phyloP scores from a whole-genome alignment of 305 asterid species.

The Petunia hybrid region DNA sequence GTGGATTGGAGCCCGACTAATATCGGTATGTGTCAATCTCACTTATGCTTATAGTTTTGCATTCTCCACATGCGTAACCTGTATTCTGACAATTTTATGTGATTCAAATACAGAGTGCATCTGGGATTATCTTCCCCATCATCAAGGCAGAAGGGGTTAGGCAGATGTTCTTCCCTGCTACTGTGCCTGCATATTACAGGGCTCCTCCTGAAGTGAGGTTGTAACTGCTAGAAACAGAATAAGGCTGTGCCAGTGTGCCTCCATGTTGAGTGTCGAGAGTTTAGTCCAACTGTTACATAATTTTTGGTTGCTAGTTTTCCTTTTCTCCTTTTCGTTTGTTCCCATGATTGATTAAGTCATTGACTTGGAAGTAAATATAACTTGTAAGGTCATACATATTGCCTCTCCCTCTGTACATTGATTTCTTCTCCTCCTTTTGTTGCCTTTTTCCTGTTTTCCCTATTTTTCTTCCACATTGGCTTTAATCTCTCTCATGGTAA shows the following conservation, averaged over 20 bases:
- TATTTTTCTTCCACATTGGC: neutral
- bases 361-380: slow-evolving; percentile 16
- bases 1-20: slow-evolving; percentile 81
- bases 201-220: slow-evolving; percentile 63
- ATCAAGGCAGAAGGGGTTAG: slow-evolving; percentile 93
- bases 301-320: neutral
- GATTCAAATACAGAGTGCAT: slow-evolving; percentile 63
- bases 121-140: slow-evolving; percentile 85
- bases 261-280: slow-evolving; percentile 15
- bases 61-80: neutral
- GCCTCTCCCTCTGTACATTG: neutral
- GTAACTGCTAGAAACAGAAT: slow-evolving; percentile 9
- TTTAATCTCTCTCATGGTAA: neutral
- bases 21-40: slow-evolving; percentile 56
- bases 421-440: neutral
- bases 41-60: neutral
- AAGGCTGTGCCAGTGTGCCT: slow-evolving; percentile 23
- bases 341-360: slow-evolving; percentile 3
- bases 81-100: slow-evolving; percentile 1
- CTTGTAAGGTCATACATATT: neutral
- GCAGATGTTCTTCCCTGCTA: slow-evolving; percentile 96
- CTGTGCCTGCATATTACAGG: slow-evolving; percentile 87
- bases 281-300: slow-evolving; percentile 25
- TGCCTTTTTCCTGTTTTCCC: neutral
- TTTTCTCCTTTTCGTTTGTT: slow-evolving; percentile 10